These are phyloP conservation scores for Fagus crenata DNA, from an alignment of 306 rosid species.

Conservation along the genomic window DNA sequence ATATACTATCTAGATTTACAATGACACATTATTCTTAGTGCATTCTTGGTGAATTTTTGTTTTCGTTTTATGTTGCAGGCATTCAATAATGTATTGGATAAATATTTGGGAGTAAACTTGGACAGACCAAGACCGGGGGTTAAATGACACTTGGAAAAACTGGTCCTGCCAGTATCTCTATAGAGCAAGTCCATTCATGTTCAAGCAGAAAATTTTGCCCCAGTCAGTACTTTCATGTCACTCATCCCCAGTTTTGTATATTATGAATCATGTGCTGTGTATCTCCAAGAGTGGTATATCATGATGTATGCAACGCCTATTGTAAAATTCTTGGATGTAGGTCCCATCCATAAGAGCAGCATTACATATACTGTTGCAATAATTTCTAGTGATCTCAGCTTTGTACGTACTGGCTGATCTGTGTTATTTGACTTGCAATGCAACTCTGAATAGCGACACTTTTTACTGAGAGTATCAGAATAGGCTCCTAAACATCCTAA, in stretches of 20 bases:
- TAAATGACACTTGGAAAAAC: constrained; percentile 48
- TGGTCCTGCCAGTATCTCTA: constrained; percentile 51
- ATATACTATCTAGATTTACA: constrained; percentile 14
- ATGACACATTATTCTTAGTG: not conserved
- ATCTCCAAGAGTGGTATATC: not conserved
- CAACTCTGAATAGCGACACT: constrained; percentile 1
- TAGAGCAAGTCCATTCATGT: constrained; percentile 57
- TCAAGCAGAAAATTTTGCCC: constrained; percentile 42
- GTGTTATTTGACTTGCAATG: constrained; percentile 15
- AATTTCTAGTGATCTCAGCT: not conserved
- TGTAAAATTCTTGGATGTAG: too few relatives aligned
- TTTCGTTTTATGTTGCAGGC: constrained; percentile 54
- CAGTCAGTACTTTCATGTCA: constrained; percentile 36
- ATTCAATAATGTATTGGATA: constrained; percentile 74
- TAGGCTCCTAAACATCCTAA: not conserved
- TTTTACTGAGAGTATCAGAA: not conserved
- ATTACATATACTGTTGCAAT: too few relatives aligned
- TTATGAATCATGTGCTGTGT: constrained; percentile 37
- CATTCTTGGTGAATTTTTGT: not conserved
- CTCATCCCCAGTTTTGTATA: constrained; percentile 37
- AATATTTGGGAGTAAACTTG: constrained; percentile 70
- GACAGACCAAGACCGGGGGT: constrained; percentile 49
- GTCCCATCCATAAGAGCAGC: too few relatives aligned
- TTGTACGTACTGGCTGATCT: constrained; percentile 16
- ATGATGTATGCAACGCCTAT: too few relatives aligned